Evolutionary conservation across 164 flowering plant genomes (phyloP).

Genomic region (Magnolia sinica): DNA sequence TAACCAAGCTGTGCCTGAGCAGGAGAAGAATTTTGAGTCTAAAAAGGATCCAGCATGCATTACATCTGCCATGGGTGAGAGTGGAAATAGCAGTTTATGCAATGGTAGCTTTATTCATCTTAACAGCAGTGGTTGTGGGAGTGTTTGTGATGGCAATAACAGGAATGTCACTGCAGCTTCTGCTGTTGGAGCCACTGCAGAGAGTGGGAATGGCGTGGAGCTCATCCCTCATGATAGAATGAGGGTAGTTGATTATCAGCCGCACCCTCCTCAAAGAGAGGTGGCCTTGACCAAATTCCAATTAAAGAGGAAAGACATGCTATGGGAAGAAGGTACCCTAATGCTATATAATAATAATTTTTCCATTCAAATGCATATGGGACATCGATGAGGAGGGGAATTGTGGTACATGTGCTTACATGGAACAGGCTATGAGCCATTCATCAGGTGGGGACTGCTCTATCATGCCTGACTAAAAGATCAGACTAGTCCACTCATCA

Average conservation of each 20-base stretch:
- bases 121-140: constrained; percentile 45
- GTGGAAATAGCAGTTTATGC: constrained; percentile 53
- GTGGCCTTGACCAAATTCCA: constrained; percentile 84
- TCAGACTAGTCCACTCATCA: too few relatives aligned
- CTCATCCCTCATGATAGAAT: constrained; percentile 21
- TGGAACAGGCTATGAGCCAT: too few relatives aligned
- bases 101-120: constrained; percentile 39
- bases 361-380: too few relatives aligned
- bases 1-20: constrained; percentile 21
- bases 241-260: constrained; percentile 23
- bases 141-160: constrained; percentile 40
- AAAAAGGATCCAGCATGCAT: constrained; percentile 35
- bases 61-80: constrained; percentile 50
- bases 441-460: too few relatives aligned
- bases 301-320: constrained; percentile 88
- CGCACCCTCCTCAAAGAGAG: constrained; percentile 60
- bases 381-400: too few relatives aligned
- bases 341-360: too few relatives aligned
- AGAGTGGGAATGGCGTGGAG: constrained; percentile 41
- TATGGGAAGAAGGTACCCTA: constrained; percentile 72
- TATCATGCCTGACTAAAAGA: too few relatives aligned
- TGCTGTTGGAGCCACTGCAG: constrained; percentile 18
- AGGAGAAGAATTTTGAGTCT: constrained; percentile 27
- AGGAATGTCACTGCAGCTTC: constrained; percentile 37
- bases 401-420: too few relatives aligned